These are phyloP conservation scores for Umbelopsis sp. DNA, from an alignment of 371 early-diverging fungal species.

Conservation along the genomic window DNA sequence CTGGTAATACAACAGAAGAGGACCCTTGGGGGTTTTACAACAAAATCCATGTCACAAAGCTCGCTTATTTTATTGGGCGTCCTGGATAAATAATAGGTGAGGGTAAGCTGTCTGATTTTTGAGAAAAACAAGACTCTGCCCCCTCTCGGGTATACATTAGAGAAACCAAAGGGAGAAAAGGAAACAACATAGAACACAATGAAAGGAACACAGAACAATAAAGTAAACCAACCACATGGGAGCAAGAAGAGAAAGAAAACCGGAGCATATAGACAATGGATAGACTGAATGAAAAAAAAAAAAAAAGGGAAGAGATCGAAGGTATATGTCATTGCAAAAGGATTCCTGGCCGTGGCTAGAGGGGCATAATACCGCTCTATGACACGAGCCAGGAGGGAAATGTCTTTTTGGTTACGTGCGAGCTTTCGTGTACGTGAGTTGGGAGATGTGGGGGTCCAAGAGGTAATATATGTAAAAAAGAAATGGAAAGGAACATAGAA, in stretches of 20 bases:
- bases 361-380: background rate
- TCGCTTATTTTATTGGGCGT: background rate
- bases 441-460: background rate
- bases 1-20: constrained; percentile 16
- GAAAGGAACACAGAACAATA: background rate
- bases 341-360: background rate
- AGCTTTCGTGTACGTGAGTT: constrained; percentile 9
- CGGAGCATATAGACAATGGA: constrained; percentile 3
- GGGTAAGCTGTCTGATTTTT: background rate
- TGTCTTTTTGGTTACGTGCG: constrained; percentile 15
- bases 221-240: background rate
- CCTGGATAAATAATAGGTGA: constrained; percentile 1
- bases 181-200: constrained; percentile 4
- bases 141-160: background rate
- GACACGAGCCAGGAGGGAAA: too few relatives aligned
- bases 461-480: constrained; percentile 6
- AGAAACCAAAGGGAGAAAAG: background rate
- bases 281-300: background rate
- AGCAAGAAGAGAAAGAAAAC: background rate
- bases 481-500: constrained; percentile 1
- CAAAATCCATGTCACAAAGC: constrained; percentile 4
- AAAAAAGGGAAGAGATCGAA: background rate
- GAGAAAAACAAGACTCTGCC: background rate
- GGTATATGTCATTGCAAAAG: background rate
- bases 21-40: constrained; percentile 12